Conservation (phyloP, 2,329 filamentous ascomycete genomes). For the Byssothecium circinans region DNA sequence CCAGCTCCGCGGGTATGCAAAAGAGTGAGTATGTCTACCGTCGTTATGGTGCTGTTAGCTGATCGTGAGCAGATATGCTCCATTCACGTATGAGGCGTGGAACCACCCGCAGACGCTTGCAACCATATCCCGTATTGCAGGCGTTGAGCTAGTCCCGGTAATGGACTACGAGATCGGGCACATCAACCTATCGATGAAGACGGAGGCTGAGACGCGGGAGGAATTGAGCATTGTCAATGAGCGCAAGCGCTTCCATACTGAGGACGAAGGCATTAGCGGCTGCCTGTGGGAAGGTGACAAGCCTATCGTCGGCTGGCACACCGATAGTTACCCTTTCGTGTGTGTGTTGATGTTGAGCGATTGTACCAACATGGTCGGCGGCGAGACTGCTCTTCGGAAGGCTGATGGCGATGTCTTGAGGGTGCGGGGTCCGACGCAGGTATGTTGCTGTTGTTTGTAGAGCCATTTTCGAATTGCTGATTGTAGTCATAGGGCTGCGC, state of each 20-base stretch:
- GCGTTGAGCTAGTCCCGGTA: constrained; percentile 59
- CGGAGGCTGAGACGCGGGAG: constrained; percentile 50
- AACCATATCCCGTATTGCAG: constrained; percentile 59
- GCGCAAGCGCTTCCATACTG: constrained; percentile 41
- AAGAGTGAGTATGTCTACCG: constrained; percentile 50
- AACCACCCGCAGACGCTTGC: constrained; percentile 57
- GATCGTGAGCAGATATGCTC: constrained; percentile 54
- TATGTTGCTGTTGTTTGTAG: constrained; percentile 40
- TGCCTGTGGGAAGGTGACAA: constrained; percentile 50
- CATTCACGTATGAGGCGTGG: constrained; percentile 67
- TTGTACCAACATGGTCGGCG: constrained; percentile 63
- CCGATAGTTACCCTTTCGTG: constrained; percentile 68
- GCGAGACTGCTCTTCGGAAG: constrained; percentile 64
- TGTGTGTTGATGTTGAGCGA: constrained; percentile 70
- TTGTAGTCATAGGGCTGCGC: constrained; percentile 55
- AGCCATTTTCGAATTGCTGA: constrained; percentile 9
- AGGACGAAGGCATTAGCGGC: constrained; percentile 48
- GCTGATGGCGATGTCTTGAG: constrained; percentile 58
- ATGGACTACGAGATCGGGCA: constrained; percentile 63
- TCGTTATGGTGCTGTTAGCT: not conserved
- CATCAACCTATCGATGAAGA: constrained; percentile 59
- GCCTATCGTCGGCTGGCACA: constrained; percentile 65
- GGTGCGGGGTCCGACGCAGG: constrained; percentile 62
- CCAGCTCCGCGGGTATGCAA: constrained; percentile 59
- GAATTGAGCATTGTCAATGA: constrained; percentile 45